Base-by-base conservation (phyloP, 2,329 filamentous ascomycete genomes). In the Colletotrichum coccodes region DNA sequence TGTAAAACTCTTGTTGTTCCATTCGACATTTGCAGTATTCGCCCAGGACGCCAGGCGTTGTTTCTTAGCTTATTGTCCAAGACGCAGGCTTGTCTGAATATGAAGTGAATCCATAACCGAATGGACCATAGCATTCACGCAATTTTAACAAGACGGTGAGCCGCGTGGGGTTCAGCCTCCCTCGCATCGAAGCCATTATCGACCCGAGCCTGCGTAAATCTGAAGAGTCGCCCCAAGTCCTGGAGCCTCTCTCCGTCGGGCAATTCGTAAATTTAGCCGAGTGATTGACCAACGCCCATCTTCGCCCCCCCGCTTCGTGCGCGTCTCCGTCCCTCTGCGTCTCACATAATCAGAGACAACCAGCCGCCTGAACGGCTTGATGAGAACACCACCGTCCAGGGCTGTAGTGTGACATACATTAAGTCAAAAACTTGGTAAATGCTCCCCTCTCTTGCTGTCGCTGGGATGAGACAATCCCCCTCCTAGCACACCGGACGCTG, bases 201-300 rank as follows among this genome's bases (percentile, higher is more conserved):
- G 61, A 57, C 44, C 44, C 21, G 38, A 34, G 7, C 28, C 40
- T 54, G 34, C 14, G 32, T 47, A 40, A 14, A 56, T 7, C 28
- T 42, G 34, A 14, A 21, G 36, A 28, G 36, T 44, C 49, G 32
- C 38, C 66, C 49, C 36, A 50, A 32, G 34, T 66, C 16, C 18
- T 14, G 57, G n/a, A 56, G 46, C 21, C 18, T 56, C 52, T 60
- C 56, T 56, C n/a, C 26, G 34, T 44, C 9, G 3, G 66, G 61
- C 12, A 66, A 60, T 36, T 69, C 66, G 66, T 69, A 69, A 44
- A 52, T 50, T 49, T 50, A 40, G 49, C 66, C 66, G 66, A 6
- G 47, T 32, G 26, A 60, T 54, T 44, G 44, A 28, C 26, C 30
- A 30, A 28, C 47, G 34, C 32, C 49, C 23, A 11, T 23, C 21